Base-by-base conservation (phyloP, 495 filamentous ascomycete genomes). In the Parachaetomium inaequale region DNA sequence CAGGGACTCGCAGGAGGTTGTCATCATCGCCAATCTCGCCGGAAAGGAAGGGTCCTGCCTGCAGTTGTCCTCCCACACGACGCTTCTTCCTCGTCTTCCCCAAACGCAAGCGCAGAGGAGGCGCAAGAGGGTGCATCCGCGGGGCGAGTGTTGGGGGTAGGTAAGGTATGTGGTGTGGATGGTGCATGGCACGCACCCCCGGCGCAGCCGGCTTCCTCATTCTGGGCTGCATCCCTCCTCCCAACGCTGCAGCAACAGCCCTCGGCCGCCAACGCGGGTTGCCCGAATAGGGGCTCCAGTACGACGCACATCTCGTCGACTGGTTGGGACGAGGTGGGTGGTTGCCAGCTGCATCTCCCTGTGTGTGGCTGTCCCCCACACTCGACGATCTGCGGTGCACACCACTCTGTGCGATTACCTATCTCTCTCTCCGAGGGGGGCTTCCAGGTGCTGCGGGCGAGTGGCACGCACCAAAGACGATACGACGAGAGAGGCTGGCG, bases 11-110 rank as follows among this genome's bases (percentile, higher is more conserved):
- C 36, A 42, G 23, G 7, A 36, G 10, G 51, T 8, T 29, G 28
- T 26, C 23, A 55, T 55, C 53, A 28, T n/a, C 34, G 34, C 17
- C 12, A 40, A 12, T 42, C 19, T 17, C 10, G 4, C 36, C 17
- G 51, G 21, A n/a, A 42, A 55, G 53, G 53, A 42, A 55, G 53
- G 53, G 34, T 42, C 53, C 53, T 55, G 10, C 53, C 53, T 55
- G 36, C 53, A 53, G 31, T 12, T 32, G 26, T 19, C 49, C 19
- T 51, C 49, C 49, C 26, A 51, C 19, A 8, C 45, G 26, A 10
- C 8, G 6, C n/a, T 46, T 31, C 47, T 29, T 29, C 7, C 3
- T 12, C 15, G 11, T 29, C 7, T 31, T 21, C 19, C 40, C 32
- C 31, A 36, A 32, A 29, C 42, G 52, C 52, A 42, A 42, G 21